A percentile compares a stretch with the other conserved stretches of the same genome.
These are phyloP conservation scores for Blastocrithidia nonstop DNA, from an alignment of 208 protist species.

Conservation along the genomic window DNA sequence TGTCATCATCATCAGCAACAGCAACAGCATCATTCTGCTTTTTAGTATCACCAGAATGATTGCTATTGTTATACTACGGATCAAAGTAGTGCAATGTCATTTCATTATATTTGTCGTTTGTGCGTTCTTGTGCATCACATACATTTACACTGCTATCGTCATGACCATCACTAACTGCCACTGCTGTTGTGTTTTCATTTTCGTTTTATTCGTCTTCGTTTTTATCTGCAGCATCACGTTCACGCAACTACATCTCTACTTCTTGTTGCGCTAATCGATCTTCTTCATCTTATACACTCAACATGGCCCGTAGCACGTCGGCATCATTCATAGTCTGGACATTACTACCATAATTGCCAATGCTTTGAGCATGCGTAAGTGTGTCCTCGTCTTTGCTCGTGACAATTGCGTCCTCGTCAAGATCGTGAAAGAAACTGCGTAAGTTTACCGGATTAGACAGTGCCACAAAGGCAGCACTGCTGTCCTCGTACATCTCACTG, in stretches of 20 bases:
- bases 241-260: slow-evolving; percentile 38
- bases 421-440: slow-evolving; percentile 76
- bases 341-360: background rate
- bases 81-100: too few relatives aligned
- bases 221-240: slow-evolving; percentile 30
- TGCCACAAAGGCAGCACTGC: slow-evolving; percentile 41
- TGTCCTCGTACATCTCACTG: slow-evolving; percentile 31
- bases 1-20: background rate
- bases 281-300: slow-evolving; percentile 60
- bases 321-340: background rate
- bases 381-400: background rate
- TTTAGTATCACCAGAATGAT: too few relatives aligned
- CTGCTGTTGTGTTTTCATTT: background rate
- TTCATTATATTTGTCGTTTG: too few relatives aligned
- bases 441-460: slow-evolving; percentile 56
- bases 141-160: slow-evolving; percentile 1
- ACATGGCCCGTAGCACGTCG: slow-evolving; percentile 46
- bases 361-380: background rate
- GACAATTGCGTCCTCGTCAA: slow-evolving; percentile 70
- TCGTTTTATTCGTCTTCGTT: slow-evolving; percentile 8
- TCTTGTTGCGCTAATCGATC: slow-evolving; percentile 41
- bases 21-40: too few relatives aligned
- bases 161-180: background rate
- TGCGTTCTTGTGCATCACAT: too few relatives aligned
- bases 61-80: too few relatives aligned